These are phyloP conservation scores for Populus pruinosa DNA, from an alignment of 345 rosid genomes.

Conservation along the genomic window DNA sequence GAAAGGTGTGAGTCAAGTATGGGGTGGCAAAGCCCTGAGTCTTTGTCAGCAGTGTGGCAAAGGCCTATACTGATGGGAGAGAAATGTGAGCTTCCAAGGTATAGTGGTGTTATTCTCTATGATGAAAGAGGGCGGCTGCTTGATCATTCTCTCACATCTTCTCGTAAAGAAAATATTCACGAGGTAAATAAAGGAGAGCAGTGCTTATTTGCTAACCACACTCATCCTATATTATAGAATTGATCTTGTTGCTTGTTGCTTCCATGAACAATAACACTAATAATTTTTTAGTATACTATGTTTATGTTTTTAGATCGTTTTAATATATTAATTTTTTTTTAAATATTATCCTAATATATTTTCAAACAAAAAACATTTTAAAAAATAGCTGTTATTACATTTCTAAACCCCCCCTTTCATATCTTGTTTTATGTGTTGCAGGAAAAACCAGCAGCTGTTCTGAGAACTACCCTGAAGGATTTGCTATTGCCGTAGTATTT, in stretches of 20 bases:
- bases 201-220: no score
- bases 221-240: no score
- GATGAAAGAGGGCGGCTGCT: constrained; percentile 57
- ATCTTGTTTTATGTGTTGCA: background rate
- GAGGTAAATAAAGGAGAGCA: constrained; percentile 4
- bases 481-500: constrained; percentile 26
- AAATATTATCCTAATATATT: no score
- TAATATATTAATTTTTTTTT: no score
- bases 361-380: no score
- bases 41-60: constrained; percentile 69
- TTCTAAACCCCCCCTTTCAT: background rate
- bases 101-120: constrained; percentile 75
- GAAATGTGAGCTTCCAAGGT: constrained; percentile 73
- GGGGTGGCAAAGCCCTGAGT: constrained; percentile 52
- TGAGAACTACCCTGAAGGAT: constrained; percentile 50
- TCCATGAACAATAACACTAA: no score
- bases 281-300: no score
- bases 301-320: no score
- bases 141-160: constrained; percentile 30
- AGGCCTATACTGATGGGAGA: constrained; percentile 86
- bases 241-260: no score
- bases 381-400: fast-evolving
- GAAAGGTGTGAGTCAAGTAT: constrained; percentile 18
- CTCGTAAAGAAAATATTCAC: constrained; percentile 5
- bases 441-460: constrained; percentile 36